Percentiles rank a stretch among this genome's conserved stretches.
phyloP scores from a whole-genome alignment of 2,329 filamentous ascomycete species.

The Sclerotinia borealis region DNA sequence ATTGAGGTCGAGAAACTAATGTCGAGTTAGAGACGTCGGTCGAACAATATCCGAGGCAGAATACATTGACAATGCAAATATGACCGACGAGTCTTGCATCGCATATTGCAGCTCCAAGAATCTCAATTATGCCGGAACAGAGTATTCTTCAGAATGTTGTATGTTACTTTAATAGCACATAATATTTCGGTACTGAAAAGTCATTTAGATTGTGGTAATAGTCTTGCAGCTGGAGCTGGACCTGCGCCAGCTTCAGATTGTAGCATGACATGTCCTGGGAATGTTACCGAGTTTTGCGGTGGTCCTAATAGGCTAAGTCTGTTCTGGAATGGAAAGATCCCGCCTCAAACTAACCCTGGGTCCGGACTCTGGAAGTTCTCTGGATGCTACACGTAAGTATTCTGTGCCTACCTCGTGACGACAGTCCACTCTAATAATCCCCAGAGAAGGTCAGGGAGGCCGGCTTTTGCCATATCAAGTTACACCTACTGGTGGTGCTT shows the following conservation, averaged over 20 bases:
- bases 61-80: constrained; percentile 18
- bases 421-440: background rate
- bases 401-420: background rate
- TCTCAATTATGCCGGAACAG: constrained; percentile 27
- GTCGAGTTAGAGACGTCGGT: constrained; percentile 16
- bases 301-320: constrained; percentile 29
- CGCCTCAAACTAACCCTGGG: constrained; percentile 21
- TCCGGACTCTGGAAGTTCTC: constrained; percentile 17
- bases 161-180: constrained; percentile 11
- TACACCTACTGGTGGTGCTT: constrained; percentile 11
- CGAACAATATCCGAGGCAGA: constrained; percentile 21
- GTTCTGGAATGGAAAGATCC: constrained; percentile 27
- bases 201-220: constrained; percentile 21
- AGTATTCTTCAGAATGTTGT: constrained; percentile 30
- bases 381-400: constrained; percentile 26
- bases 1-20: background rate
- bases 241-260: constrained; percentile 20
- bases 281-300: constrained; percentile 33
- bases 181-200: background rate
- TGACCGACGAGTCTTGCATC: constrained; percentile 29
- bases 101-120: constrained; percentile 22
- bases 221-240: constrained; percentile 15
- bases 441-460: constrained; percentile 20
- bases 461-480: constrained; percentile 17
- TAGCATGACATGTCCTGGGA: constrained; percentile 28